A percentile compares a stretch with the other conserved stretches of the same genome.
Evolutionary conservation across 2,329 filamentous ascomycete genomes (phyloP).

Genomic region (Dothiorella sarmentorum): DNA sequence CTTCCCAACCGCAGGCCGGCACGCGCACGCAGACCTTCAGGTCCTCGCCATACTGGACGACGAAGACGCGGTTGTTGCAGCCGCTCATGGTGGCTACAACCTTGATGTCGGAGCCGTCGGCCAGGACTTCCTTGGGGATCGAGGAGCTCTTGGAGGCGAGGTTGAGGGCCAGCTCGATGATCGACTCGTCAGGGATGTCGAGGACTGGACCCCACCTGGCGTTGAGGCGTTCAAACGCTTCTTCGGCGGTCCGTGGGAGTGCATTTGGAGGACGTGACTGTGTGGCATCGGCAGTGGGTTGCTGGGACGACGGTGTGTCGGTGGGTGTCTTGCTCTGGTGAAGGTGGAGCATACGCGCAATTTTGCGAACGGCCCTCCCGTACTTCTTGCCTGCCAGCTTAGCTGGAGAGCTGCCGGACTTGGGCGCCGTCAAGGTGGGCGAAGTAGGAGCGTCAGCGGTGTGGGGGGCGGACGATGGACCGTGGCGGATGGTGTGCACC

Average conservation of each 20-base stretch:
- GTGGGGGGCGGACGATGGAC: not conserved
- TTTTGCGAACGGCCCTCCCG: not conserved
- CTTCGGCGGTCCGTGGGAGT: not conserved
- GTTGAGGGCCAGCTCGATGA: constrained; percentile 7
- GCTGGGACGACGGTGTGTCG: too few species aligned
- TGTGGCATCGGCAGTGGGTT: too few species aligned
- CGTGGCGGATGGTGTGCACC: not conserved
- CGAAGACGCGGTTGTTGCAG: not conserved
- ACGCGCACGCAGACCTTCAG: constrained; percentile 4
- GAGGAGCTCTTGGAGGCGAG: not conserved
- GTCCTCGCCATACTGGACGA: not conserved
- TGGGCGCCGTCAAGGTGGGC: not conserved
- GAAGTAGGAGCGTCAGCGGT: not conserved
- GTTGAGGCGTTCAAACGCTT: too few species aligned
- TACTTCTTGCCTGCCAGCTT: too few species aligned
- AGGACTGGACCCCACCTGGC: not conserved
- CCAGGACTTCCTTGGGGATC: not conserved
- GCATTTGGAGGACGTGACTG: not conserved
- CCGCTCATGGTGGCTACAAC: not conserved
- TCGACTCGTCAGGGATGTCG: not conserved
- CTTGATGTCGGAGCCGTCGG: not conserved
- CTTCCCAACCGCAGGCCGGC: not conserved
- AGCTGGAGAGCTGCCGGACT: too few species aligned
- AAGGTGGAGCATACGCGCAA: not conserved
- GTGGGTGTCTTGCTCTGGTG: not conserved